A percentile compares a stretch with the other conserved stretches of the same genome.
phyloP scores from a whole-genome alignment of 1,284 basidiomycete species.

The Ceratobasidium sp. region DNA sequence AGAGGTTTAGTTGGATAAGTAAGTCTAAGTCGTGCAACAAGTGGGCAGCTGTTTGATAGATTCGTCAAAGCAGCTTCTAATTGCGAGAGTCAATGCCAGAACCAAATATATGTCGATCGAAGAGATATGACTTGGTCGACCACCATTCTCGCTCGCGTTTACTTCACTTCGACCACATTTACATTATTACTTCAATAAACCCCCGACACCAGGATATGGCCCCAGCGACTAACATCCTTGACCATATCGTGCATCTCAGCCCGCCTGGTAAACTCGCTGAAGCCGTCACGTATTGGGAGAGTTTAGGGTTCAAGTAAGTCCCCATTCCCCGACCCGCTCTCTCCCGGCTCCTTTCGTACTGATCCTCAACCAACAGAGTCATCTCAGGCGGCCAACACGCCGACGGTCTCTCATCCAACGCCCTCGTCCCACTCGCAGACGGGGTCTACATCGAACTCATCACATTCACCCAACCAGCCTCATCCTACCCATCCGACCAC shows the following conservation, averaged over 20 bases:
- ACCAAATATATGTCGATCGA: too few species aligned
- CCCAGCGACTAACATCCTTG: constrained; percentile 65
- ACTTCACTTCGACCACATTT: background rate
- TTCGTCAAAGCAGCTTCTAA: too few species aligned
- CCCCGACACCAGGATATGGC: background rate
- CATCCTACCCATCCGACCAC: constrained; percentile 66
- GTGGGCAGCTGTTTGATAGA: too few species aligned
- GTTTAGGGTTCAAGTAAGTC: constrained; percentile 74
- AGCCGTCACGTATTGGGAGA: constrained; percentile 65
- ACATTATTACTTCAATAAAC: background rate
- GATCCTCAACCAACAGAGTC: constrained; percentile 57
- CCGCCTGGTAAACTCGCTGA: constrained; percentile 69
- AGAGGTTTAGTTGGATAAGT: too few species aligned
- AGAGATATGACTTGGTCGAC: too few species aligned
- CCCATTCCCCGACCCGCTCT: background rate
- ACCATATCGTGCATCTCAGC: constrained; percentile 76
- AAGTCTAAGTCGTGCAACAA: too few species aligned
- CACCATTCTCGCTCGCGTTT: too few species aligned
- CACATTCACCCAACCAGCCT: constrained; percentile 68
- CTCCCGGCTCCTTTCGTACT: background rate
- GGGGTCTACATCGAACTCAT: constrained; percentile 76
- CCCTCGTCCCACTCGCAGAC: constrained; percentile 72
- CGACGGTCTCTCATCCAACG: constrained; percentile 72
- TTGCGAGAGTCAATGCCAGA: too few species aligned
- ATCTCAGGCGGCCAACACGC: constrained; percentile 73